phyloP scores from a whole-genome alignment of 805 yeast genomes.

The Trichomonascus vanleenenianus region DNA sequence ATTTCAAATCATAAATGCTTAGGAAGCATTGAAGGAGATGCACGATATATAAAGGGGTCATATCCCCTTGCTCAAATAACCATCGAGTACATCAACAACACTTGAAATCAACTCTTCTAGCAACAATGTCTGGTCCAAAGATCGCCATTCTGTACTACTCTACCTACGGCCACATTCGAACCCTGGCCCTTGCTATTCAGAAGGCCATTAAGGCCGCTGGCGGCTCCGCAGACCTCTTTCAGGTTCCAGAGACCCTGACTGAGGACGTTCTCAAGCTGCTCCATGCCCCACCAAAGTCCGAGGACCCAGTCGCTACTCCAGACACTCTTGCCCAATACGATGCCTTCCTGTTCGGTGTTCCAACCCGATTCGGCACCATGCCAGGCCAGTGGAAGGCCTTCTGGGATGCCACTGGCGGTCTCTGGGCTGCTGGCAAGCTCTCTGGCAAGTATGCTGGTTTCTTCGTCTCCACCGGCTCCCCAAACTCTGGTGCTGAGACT shows the following conservation, averaged over 20 bases:
- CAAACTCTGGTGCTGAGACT: constrained; percentile 74
- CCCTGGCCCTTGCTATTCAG: constrained; percentile 60
- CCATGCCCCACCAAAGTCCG: constrained; percentile 50
- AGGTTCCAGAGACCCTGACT: constrained; percentile 71
- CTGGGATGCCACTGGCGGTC: constrained; percentile 70
- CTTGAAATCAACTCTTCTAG: too few species aligned
- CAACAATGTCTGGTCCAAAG: constrained; percentile 32
- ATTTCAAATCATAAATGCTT: too few species aligned
- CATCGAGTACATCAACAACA: too few species aligned
- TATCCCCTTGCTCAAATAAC: too few species aligned
- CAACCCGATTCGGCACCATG: constrained; percentile 68
- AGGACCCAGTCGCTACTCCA: constrained; percentile 47
- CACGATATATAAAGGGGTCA: too few species aligned
- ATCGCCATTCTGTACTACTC: constrained; percentile 76
- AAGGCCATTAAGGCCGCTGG: constrained; percentile 66
- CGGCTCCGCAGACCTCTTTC: constrained; percentile 61
- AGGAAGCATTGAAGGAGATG: too few species aligned
- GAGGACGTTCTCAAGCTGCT: constrained; percentile 51
- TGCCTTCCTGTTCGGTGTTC: constrained; percentile 69
- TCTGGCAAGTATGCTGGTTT: constrained; percentile 71
- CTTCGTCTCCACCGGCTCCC: constrained; percentile 63
- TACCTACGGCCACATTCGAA: constrained; percentile 68
- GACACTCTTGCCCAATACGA: constrained; percentile 57
- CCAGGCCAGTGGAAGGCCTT: constrained; percentile 72
- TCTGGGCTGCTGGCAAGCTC: constrained; percentile 66